A percentile compares a stretch with the other conserved stretches of the same genome.
Conservation (phyloP, 116 monocot species). For the Cymodocea nodosa region DNA sequence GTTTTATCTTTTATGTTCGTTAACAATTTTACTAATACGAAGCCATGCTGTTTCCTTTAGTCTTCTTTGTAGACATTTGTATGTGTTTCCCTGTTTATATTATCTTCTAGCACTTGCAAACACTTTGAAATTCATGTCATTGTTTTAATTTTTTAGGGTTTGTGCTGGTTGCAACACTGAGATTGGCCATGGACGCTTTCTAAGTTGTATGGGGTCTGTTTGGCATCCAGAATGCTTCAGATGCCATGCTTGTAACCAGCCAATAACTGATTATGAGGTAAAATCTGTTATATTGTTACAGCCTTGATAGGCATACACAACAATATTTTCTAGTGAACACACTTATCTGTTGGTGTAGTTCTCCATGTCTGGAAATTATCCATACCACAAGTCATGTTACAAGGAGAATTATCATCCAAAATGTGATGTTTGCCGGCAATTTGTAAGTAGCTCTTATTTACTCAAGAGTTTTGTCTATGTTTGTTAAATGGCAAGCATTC, state of each 20-base stretch:
- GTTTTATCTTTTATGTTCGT: too few species aligned
- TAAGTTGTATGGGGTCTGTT: slow-evolving; percentile 72
- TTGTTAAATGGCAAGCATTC: not conserved
- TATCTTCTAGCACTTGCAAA: too few species aligned
- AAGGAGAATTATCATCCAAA: slow-evolving; percentile 79
- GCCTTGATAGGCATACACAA: not conserved
- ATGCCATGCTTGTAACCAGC: slow-evolving; percentile 62
- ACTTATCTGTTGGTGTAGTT: slow-evolving; percentile 32
- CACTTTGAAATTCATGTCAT: not conserved
- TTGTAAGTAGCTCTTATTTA: slow-evolving; percentile 42
- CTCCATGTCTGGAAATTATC: slow-evolving; percentile 67
- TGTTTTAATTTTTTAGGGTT: slow-evolving; percentile 22
- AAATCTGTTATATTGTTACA: slow-evolving; percentile 13
- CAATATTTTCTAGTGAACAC: not conserved
- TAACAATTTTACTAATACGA: not conserved
- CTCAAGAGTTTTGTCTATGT: not conserved
- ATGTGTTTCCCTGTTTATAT: too few species aligned
- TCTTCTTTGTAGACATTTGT: too few species aligned
- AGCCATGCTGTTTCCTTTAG: too few species aligned
- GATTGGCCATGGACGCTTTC: slow-evolving; percentile 67
- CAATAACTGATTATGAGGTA: slow-evolving; percentile 84
- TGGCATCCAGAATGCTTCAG: slow-evolving; percentile 93
- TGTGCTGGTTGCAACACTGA: slow-evolving; percentile 78
- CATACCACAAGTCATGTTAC: slow-evolving; percentile 85
- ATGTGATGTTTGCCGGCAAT: slow-evolving; percentile 86